Conservation (phyloP, 306 rosid species). For the Gleditsia sinensis region DNA sequence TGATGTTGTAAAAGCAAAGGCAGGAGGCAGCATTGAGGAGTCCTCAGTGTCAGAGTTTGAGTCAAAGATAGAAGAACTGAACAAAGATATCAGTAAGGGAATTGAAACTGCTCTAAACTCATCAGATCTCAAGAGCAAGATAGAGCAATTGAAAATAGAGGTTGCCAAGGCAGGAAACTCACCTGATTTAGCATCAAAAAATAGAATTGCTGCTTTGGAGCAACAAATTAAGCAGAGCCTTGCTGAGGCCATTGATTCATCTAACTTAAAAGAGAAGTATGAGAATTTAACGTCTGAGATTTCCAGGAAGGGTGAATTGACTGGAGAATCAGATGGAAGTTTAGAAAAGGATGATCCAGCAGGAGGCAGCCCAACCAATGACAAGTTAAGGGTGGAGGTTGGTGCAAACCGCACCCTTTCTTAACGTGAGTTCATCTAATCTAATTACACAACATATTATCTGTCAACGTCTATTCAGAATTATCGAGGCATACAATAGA, state of each 20-base stretch:
- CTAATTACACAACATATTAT: background rate
- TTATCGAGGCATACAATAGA: too few relatives aligned
- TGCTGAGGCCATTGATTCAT: slow-evolving; percentile 59
- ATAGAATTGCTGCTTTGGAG: slow-evolving; percentile 64
- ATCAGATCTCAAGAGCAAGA: slow-evolving; percentile 63
- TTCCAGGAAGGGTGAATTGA: slow-evolving; percentile 42
- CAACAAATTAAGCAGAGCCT: slow-evolving; percentile 66
- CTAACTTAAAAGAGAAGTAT: slow-evolving; percentile 65
- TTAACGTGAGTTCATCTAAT: slow-evolving; percentile 63
- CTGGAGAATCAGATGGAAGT: slow-evolving; percentile 46
- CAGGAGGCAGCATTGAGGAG: slow-evolving; percentile 33
- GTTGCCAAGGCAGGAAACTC: slow-evolving; percentile 65
- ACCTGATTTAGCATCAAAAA: slow-evolving; percentile 60
- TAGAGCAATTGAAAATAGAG: slow-evolving; percentile 67
- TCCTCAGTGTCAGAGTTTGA: slow-evolving; percentile 42
- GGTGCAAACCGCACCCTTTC: slow-evolving; percentile 50
- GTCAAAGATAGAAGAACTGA: slow-evolving; percentile 55
- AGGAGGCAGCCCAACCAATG: slow-evolving; percentile 37
- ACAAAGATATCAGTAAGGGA: slow-evolving; percentile 50
- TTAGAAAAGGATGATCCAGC: slow-evolving; percentile 33
- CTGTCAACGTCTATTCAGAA: too few relatives aligned
- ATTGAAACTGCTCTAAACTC: slow-evolving; percentile 54
- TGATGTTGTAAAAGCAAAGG: slow-evolving; percentile 31
- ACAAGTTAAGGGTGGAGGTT: slow-evolving; percentile 45
- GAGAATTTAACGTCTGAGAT: slow-evolving; percentile 59